Evolutionary conservation across 2,329 filamentous ascomycete genomes (phyloP), one percentile per base, ranked within the genome.

Genomic region (Ascochyta koolunga): DNA sequence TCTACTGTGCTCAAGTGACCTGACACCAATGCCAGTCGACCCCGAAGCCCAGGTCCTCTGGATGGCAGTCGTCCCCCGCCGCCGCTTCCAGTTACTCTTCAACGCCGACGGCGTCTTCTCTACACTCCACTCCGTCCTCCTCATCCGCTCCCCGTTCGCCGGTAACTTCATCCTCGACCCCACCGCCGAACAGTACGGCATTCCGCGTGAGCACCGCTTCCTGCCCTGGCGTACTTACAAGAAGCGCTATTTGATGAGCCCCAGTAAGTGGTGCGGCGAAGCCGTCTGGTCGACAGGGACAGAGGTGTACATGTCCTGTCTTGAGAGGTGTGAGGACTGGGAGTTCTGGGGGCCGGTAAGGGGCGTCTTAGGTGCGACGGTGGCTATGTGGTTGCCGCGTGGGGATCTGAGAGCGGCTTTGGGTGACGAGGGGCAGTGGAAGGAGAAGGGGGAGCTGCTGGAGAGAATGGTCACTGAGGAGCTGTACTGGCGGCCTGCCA

Each of bases 161-260:
- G 49, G 49, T 8, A 25, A 51, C n/a, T 40, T 51, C 21, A 18
- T 51, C 3, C 29, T 51, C 27, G 49, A 51, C 22, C 35, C 49
- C 10, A 40, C 49, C 16, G 41, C 19, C 13, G 49, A 51, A 25
- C 36, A 51, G 22, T 51, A 45, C 16, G 49, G 41, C 13, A 8
- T 19, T 9, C 41, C 41, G 16, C 35, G 27, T 21, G 36, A 40
- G 9, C 41, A 51, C 22, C 35, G 49, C 15, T 41, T 51, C n/a
- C 35, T 51, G 9, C n/a, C 35, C 11, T 51, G 41, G 35, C n/a
- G 29, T 1, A 8, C 21, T 16, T 51, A 51, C 29, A 32, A 36
- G 21, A 7, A 35, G 6, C 32, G 16, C 5, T 51, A 51, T 22
- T 5, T 51, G 0, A 25, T 21, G 19, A 37, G 19, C 9, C 35